Percentiles rank a stretch among this genome's conserved stretches.
Evolutionary conservation across 768 basidiomycete species (phyloP).

Genomic region (Lactarius deliciosus): DNA sequence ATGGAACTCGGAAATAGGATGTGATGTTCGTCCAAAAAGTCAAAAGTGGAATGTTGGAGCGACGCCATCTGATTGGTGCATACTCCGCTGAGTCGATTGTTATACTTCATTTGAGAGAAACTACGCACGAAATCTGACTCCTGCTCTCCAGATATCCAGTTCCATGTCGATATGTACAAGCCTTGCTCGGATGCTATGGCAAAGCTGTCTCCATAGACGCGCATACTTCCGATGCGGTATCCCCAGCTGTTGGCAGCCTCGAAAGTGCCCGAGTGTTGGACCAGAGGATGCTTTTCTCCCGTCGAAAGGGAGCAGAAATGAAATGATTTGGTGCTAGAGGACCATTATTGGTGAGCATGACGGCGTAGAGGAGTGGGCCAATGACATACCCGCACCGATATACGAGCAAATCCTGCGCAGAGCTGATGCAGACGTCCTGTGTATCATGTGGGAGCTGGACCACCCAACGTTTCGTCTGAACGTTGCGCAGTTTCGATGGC

Average conservation of each 20-base stretch:
- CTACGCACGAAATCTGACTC: constrained; percentile 17
- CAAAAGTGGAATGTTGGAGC: constrained; percentile 2
- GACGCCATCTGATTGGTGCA: constrained; percentile 14
- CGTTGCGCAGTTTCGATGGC: constrained; percentile 18
- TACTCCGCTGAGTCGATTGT: not conserved
- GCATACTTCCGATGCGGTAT: constrained; percentile 19
- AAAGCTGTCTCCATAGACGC: constrained; percentile 8
- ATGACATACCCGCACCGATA: constrained; percentile 10
- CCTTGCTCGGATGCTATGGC: constrained; percentile 17
- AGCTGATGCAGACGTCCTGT: constrained; percentile 7
- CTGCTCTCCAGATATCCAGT: constrained; percentile 18
- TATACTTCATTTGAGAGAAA: not conserved
- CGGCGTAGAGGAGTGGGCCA: not conserved
- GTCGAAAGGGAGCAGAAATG: constrained; percentile 5
- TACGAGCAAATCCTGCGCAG: constrained; percentile 14
- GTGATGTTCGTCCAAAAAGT: constrained; percentile 16
- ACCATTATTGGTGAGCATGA: not conserved
- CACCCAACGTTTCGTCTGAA: constrained; percentile 6
- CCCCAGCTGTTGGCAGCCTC: constrained; percentile 8
- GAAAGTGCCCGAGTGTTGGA: not conserved
- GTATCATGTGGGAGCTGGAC: constrained; percentile 1
- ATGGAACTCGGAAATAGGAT: constrained; percentile 18
- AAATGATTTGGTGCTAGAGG: constrained; percentile 11
- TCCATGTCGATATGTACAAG: constrained; percentile 18
- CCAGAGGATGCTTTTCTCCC: constrained; percentile 5